phyloP scores from a whole-genome alignment of 2,329 filamentous ascomycete genomes.

The Cadophora gregata region DNA sequence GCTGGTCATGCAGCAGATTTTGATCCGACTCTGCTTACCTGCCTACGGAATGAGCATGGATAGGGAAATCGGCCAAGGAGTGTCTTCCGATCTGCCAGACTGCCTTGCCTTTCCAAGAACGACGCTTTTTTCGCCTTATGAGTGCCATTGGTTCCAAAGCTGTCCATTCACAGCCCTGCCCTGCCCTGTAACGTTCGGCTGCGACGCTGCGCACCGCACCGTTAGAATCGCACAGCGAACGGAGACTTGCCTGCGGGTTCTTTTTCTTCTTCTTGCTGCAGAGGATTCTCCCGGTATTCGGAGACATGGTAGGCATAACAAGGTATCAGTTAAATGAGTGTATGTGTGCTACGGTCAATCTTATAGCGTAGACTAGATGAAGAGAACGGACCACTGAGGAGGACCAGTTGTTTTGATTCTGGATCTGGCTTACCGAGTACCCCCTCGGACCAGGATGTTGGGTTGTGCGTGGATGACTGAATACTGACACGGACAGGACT shows the following conservation, averaged over 20 bases:
- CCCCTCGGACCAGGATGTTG: slow-evolving; percentile 3
- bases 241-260: slow-evolving; percentile 12
- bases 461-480: background rate
- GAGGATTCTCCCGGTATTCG: slow-evolving; percentile 1
- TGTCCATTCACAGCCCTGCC: slow-evolving; percentile 24
- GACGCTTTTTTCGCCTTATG: slow-evolving; percentile 11
- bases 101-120: background rate
- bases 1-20: slow-evolving; percentile 34
- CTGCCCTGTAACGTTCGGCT: slow-evolving; percentile 9
- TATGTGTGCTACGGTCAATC: background rate
- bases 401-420: slow-evolving; percentile 5
- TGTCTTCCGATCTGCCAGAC: slow-evolving; percentile 11
- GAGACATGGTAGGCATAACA: background rate
- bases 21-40: slow-evolving; percentile 18
- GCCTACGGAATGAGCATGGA: slow-evolving; percentile 2
- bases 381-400: background rate
- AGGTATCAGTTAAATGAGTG: background rate
- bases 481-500: background rate
- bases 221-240: slow-evolving; percentile 27
- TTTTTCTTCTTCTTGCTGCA: slow-evolving; percentile 1
- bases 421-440: slow-evolving; percentile 16
- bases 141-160: slow-evolving; percentile 16
- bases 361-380: background rate
- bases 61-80: slow-evolving; percentile 2
- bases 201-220: slow-evolving; percentile 17